Evolutionary conservation across 1,284 basidiomycete genomes (phyloP).

Genomic region (Sphagnurus paluster): DNA sequence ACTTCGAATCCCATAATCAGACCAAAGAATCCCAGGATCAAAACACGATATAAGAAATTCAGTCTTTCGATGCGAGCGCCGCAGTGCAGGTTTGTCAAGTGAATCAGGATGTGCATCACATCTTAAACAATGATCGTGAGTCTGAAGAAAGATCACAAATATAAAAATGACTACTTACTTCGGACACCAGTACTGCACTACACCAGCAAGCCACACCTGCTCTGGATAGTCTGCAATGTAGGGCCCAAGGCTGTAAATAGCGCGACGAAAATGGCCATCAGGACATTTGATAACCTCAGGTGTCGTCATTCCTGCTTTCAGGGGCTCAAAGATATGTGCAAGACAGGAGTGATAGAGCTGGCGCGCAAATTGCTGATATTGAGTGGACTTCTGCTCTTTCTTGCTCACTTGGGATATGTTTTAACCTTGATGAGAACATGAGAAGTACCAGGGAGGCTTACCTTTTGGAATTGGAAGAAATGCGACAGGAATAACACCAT

Average conservation of each 20-base stretch:
- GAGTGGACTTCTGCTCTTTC: conserved; percentile 8
- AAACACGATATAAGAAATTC: conserved; percentile 13
- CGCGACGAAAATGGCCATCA: conserved; percentile 25
- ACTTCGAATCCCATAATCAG: conserved; percentile 22
- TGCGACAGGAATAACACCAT: conserved; percentile 22
- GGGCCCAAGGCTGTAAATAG: conserved; percentile 25
- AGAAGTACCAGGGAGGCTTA: conserved; percentile 24
- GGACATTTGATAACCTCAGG: conserved; percentile 16
- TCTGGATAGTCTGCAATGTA: conserved; percentile 34
- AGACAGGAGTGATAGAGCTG: conserved; percentile 20
- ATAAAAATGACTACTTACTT: conserved; percentile 23
- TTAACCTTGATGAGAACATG: no score
- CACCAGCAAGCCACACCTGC: conserved; percentile 17
- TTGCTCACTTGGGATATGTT: no score
- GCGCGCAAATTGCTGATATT: conserved; percentile 25
- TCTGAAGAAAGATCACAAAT: conserved; percentile 9
- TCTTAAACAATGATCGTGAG: conserved; percentile 3
- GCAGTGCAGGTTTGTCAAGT: conserved; percentile 18
- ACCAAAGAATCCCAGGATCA: conserved; percentile 20
- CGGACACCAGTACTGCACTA: conserved; percentile 31
- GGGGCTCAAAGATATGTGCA: not conserved
- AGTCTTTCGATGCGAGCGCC: conserved; percentile 7
- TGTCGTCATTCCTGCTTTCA: conserved; percentile 8
- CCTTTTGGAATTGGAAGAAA: conserved; percentile 35
- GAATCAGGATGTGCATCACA: conserved; percentile 7